phyloP scores from a whole-genome alignment of 202 grass and related monocot genomes.

The Setaria viridis region DNA sequence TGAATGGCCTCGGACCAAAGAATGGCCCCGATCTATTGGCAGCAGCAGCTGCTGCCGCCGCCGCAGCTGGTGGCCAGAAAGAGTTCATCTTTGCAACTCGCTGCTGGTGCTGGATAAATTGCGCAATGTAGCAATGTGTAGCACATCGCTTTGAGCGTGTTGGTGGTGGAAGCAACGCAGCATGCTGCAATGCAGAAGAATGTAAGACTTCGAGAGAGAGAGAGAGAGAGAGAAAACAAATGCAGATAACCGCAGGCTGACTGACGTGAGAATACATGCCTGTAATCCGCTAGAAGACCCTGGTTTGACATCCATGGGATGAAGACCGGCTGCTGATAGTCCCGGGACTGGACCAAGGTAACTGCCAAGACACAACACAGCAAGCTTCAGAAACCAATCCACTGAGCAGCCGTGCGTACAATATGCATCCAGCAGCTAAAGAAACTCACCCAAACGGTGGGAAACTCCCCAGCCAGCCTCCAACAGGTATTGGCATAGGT shows the following conservation, averaged over 20 bases:
- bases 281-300: conserved; percentile 65
- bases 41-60: neutral
- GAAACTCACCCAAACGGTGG: conserved; percentile 77
- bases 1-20: conserved; percentile 77
- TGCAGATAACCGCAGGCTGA: neutral
- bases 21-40: conserved; percentile 54
- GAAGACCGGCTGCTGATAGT: conserved; percentile 71
- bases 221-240: neutral
- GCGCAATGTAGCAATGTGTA: conserved; percentile 88
- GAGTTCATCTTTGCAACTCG: conserved; percentile 73
- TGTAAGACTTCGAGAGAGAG: conserved; percentile 13
- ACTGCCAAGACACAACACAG: conserved; percentile 50
- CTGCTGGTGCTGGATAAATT: conserved; percentile 79
- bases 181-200: conserved; percentile 61
- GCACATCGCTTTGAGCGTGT: conserved; percentile 72
- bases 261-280: conserved; percentile 42
- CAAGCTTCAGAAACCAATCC: conserved; percentile 41
- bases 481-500: conserved; percentile 78
- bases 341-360: conserved; percentile 77
- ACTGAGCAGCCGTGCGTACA: neutral
- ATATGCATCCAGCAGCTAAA: conserved; percentile 13
- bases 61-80: conserved; percentile 59
- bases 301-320: conserved; percentile 67
- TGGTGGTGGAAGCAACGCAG: conserved; percentile 58
- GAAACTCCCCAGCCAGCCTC: conserved; percentile 75